These are phyloP conservation scores for Marasmius oreades DNA, from an alignment of 1,284 basidiomycete species.

Conservation along the genomic window DNA sequence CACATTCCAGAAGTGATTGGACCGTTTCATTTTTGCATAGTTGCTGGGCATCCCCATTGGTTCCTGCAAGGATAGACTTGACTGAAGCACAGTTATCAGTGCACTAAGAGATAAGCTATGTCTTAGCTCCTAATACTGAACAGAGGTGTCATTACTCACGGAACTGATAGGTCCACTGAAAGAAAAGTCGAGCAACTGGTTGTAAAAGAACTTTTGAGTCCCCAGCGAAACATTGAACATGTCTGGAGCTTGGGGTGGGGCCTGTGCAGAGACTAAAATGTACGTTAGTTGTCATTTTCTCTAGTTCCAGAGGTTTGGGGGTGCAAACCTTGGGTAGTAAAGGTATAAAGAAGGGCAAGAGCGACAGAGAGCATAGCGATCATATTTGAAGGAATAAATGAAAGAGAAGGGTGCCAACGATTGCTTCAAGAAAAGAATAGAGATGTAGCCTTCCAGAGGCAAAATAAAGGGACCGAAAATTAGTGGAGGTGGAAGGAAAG, in stretches of 20 bases:
- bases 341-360: constrained; percentile 30
- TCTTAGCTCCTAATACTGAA: background rate
- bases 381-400: constrained; percentile 24
- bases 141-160: background rate
- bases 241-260: constrained; percentile 35
- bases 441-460: constrained; percentile 36
- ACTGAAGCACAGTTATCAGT: constrained; percentile 34
- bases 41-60: constrained; percentile 42
- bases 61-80: constrained; percentile 32
- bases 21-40: constrained; percentile 46
- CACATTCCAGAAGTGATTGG: constrained; percentile 40
- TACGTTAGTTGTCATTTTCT: background rate
- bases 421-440: constrained; percentile 5
- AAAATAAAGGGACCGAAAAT: background rate
- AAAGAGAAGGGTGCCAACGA: constrained; percentile 16
- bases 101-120: constrained; percentile 37
- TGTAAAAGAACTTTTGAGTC: constrained; percentile 35
- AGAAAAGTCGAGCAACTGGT: constrained; percentile 40
- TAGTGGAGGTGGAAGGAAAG: constrained; percentile 14
- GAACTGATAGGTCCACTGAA: background rate
- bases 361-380: constrained; percentile 29
- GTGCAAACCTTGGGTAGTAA: constrained; percentile 56
- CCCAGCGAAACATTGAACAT: constrained; percentile 48
- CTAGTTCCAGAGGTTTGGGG: background rate
- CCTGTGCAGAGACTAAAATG: background rate